Conservation (phyloP, 2,329 filamentous ascomycete species). For the Fusarium nisikadoi region DNA sequence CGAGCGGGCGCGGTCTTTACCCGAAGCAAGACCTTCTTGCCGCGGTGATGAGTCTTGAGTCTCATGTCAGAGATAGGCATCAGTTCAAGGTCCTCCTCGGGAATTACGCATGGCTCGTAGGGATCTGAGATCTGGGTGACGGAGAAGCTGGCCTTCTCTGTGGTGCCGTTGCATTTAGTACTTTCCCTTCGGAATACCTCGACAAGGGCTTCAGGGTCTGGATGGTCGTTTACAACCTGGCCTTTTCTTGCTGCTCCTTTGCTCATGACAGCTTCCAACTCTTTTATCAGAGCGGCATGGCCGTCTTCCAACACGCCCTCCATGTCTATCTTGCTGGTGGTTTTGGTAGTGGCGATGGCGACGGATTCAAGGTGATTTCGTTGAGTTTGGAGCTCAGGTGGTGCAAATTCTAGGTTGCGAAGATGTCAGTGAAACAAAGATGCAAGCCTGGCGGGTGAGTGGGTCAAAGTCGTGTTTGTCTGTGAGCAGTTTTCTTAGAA, state of each 20-base stretch:
- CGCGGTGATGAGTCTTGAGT: slow-evolving; percentile 33
- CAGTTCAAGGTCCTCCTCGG: background rate
- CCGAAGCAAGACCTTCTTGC: slow-evolving; percentile 29
- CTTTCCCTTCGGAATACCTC: background rate
- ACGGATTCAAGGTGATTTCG: background rate
- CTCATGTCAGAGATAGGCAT: slow-evolving; percentile 17
- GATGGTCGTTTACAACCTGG: slow-evolving; percentile 14
- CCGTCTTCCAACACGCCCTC: background rate
- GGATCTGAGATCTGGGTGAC: background rate
- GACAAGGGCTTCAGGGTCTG: background rate
- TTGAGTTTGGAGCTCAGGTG: background rate
- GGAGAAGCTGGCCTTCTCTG: background rate
- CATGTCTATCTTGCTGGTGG: slow-evolving; percentile 1
- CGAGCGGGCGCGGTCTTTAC: slow-evolving; percentile 33
- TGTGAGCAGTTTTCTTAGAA: background rate
- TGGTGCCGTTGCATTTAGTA: background rate
- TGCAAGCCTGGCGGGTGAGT: background rate
- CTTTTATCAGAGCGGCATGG: background rate
- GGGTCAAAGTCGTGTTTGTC: background rate
- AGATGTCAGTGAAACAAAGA: background rate
- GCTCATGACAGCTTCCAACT: background rate
- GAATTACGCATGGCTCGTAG: slow-evolving; percentile 4
- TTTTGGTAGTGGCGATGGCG: background rate
- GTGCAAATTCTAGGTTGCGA: background rate
- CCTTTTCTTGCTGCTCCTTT: background rate